Evolutionary conservation across 2,329 filamentous ascomycete genomes (phyloP), one percentile per base, ranked within the genome.

Genomic region (Uncinocarpus reesii): DNA sequence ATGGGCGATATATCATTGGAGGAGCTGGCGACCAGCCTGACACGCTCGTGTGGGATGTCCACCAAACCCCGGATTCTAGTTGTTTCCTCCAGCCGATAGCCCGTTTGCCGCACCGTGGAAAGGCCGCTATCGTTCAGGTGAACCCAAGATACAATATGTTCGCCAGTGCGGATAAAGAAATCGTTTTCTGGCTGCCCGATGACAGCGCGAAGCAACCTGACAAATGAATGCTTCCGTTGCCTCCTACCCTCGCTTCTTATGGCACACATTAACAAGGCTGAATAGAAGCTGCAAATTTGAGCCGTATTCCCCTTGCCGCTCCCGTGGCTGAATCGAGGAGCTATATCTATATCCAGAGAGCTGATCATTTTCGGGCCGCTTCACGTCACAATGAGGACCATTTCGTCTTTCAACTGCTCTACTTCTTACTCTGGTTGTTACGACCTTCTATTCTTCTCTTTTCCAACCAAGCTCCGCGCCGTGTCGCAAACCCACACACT

Each of bases 121-220:
- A 80, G 79, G 67, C 79, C 11, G 38, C 48, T 13, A 43, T 55
- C 20, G 52, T 55, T 4, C 52, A 52, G 28, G 24, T 41, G 64
- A 96, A 95, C 62, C 92, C 89, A 21, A 77, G 89, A 42, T 92
- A 84, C 66, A 95, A 96, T 65, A 81, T 95, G 71, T 77, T 96
- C 56, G 89, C 87, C 7, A 92, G 83, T 37, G 92, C 87, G 2
- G 89, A 96, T 58, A 83, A 83, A 60, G 88, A 95, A 47, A 71
- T 87, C 52, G 68, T 86, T 16, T 86, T 89, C 57, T 89, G 84
- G 84, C 65, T 86, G 29, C 84, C 84, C 1, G 83, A 87, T 62
- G 77, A 79, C 36, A 52, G 52, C 32, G 53, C 58, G n/a, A 62
- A 59, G 50, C 44, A 57, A 5, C 52, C 61, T 1, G 63, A 67